phyloP scores from a whole-genome alignment of 2,329 filamentous ascomycete genomes.

The Thielaviopsis ethacetica region DNA sequence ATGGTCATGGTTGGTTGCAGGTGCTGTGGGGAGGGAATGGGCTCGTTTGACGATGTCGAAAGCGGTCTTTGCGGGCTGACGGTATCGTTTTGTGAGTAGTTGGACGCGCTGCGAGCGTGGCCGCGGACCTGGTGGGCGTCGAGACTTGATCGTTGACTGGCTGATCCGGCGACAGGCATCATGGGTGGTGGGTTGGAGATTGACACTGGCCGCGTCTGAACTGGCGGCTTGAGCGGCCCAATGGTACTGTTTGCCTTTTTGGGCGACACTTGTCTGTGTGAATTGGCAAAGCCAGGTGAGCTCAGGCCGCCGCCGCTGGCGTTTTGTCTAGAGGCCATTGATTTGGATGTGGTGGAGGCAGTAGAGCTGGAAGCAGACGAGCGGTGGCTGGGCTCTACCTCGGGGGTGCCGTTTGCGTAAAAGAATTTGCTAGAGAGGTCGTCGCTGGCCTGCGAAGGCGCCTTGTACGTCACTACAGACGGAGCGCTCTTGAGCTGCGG shows the following conservation, averaged over 20 bases:
- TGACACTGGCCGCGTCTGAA: constrained; percentile 7
- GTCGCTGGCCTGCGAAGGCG: constrained; percentile 9
- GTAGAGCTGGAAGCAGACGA: constrained; percentile 28
- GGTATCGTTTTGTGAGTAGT: constrained; percentile 6
- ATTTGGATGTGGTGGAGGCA: constrained; percentile 28
- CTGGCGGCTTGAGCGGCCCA: constrained; percentile 2
- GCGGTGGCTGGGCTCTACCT: constrained; percentile 25
- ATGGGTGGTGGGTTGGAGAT: constrained; percentile 9
- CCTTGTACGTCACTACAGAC: constrained; percentile 4
- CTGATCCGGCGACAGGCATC: constrained; percentile 1
- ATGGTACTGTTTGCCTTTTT: constrained; percentile 7
- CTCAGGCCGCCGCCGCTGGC: constrained; percentile 16
- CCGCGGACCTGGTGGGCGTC: constrained; percentile 4
- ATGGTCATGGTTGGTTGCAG: constrained; percentile 27
- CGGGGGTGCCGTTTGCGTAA: constrained; percentile 51
- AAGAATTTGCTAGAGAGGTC: constrained; percentile 46
- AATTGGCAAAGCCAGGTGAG: constrained; percentile 4
- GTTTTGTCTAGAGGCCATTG: constrained; percentile 22
- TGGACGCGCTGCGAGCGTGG: constrained; percentile 5
- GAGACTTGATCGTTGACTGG: constrained; percentile 3
- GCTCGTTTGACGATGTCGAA: constrained; percentile 10
- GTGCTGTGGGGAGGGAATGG: constrained; percentile 1
- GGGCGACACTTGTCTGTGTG: constrained; percentile 8
- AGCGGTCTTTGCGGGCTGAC: constrained; percentile 15
- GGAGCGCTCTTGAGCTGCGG: constrained; percentile 16